Base-by-base conservation (phyloP, 2,329 filamentous ascomycete species). In the Teratosphaeria zuluensis region DNA sequence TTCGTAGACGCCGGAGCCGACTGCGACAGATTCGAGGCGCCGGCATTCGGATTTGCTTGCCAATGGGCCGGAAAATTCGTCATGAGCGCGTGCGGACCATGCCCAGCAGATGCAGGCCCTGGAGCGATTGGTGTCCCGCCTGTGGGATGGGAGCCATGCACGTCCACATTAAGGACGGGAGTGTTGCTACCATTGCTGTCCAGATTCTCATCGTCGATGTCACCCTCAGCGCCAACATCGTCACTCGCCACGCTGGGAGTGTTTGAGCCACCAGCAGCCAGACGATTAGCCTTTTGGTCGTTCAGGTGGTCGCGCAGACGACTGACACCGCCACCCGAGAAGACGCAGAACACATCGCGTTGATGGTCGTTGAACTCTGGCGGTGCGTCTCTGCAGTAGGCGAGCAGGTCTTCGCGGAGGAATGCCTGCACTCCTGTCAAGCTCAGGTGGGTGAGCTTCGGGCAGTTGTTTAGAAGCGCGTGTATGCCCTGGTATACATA, bases 301-400 rank as follows among this genome's bases (percentile, higher is more conserved):
- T 91, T 95, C 46, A 99, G 80, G 69, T 91, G 89, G 31, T 86
- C 81, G 51, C 92, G 87, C 30, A 99, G 83, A 48, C 84, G 83
- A 51, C 79, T 78, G 1, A 99, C 92, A 58, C 92, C 92, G 30
- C 84, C 81, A 5, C 94, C 92, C 1, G 92, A 96, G 73, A 99
- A 99, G 57, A 99, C 94, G 70, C 94, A 99, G 72, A 99, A 99
- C 7, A 97, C 90, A 56, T 92, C 87, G 62, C 94, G 85, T 73
- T 99, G 94, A 70, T 96, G 91, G 53, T 92, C 88, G 19, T 92
- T 97, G 72, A 99, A 99, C 74, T 97, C 94, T 85, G 81, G 75
- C 42, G 94, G 94, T 1, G 94, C 90, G 66, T 89, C 86, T 62
- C 94, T 85, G 70, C 94, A 97, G 72, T 90, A 97, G 5, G 81